Percentiles rank a stretch among this genome's conserved stretches.
phyloP scores from a whole-genome alignment of 306 rosid species.

The Cucumis hystrix region DNA sequence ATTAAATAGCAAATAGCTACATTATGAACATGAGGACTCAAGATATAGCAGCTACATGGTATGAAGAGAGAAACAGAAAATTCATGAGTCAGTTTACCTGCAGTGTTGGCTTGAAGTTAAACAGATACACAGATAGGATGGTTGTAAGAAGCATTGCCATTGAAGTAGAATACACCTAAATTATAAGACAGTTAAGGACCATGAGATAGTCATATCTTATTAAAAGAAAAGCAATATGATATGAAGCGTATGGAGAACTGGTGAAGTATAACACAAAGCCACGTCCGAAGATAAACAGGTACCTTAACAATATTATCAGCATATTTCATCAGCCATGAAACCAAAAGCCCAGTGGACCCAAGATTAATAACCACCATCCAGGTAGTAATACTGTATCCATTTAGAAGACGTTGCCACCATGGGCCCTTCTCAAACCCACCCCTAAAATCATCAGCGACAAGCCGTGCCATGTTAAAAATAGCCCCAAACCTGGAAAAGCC shows the following conservation, averaged over 20 bases:
- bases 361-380: constrained; percentile 91
- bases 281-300: background rate
- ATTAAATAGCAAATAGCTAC: background rate
- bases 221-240: background rate
- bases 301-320: constrained; percentile 98
- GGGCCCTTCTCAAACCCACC: constrained; percentile 89
- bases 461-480: constrained; percentile 76
- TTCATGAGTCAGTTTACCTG: constrained; percentile 35
- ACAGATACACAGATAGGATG: constrained; percentile 60
- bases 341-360: constrained; percentile 88
- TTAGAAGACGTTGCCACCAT: constrained; percentile 86
- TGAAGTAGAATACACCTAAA: constrained; percentile 81
- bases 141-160: constrained; percentile 96
- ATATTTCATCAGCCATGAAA: constrained; percentile 94
- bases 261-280: background rate
- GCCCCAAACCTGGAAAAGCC: constrained; percentile 64
- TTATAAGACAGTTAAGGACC: background rate
- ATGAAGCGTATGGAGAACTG: background rate
- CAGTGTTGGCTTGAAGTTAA: constrained; percentile 71
- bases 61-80: background rate
- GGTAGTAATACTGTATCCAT: constrained; percentile 73
- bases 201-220: background rate
- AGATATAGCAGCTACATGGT: background rate
- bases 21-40: background rate
- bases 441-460: constrained; percentile 72